phyloP scores from a whole-genome alignment of 2,329 filamentous ascomycete species.

The Xylaria sp. region DNA sequence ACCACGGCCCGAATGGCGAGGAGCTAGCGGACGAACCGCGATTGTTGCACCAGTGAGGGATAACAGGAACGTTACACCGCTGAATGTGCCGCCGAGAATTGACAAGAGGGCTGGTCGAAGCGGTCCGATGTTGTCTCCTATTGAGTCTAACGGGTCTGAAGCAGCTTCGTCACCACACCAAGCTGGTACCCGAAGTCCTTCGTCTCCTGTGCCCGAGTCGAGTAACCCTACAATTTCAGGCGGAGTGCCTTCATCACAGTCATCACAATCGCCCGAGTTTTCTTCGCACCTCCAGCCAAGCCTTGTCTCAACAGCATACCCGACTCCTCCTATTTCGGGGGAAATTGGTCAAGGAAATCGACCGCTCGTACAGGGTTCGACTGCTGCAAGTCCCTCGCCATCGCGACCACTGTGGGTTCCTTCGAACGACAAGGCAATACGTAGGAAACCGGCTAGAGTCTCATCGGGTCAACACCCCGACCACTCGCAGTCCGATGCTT shows the following conservation, averaged over 20 bases:
- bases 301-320: constrained; percentile 35
- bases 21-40: constrained; percentile 70
- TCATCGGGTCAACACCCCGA: constrained; percentile 40
- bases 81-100: constrained; percentile 60
- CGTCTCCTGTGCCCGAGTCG: constrained; percentile 11
- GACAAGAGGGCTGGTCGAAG: constrained; percentile 48
- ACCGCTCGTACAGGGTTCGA: constrained; percentile 14
- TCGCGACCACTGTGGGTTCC: constrained; percentile 35
- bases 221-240: constrained; percentile 29
- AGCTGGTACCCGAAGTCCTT: constrained; percentile 5
- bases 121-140: constrained; percentile 40
- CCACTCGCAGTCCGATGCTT: constrained; percentile 40
- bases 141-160: constrained; percentile 44
- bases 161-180: constrained; percentile 36
- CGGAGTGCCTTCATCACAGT: constrained; percentile 29
- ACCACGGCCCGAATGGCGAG: constrained; percentile 69
- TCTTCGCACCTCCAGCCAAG: constrained; percentile 29
- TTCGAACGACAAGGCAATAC: constrained; percentile 48
- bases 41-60: constrained; percentile 70
- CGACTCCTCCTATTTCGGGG: constrained; percentile 47
- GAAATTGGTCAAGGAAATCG: constrained; percentile 29
- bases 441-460: constrained; percentile 50
- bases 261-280: constrained; percentile 30
- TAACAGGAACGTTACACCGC: constrained; percentile 59
- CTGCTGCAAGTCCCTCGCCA: constrained; percentile 2